These are phyloP conservation scores for Russula sp. DNA, from an alignment of 768 basidiomycete species.

Conservation along the genomic window DNA sequence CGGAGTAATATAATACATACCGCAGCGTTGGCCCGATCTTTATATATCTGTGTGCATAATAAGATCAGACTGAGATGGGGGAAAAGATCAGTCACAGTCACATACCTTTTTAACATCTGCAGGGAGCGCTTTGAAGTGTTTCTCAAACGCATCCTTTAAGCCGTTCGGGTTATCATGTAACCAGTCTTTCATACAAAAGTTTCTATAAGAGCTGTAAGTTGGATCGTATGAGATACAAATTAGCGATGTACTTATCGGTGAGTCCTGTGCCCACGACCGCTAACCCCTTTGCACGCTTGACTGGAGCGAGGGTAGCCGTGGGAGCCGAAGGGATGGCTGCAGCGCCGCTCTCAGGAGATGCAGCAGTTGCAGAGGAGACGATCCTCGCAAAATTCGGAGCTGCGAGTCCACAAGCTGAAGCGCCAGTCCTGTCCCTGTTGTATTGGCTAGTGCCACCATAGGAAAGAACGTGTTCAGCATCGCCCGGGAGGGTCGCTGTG, in stretches of 20 bases:
- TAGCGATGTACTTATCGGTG: not conserved
- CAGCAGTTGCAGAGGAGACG: constrained; percentile 44
- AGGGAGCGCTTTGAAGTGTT: not conserved
- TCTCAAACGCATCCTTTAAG: not conserved
- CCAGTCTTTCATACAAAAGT: not conserved
- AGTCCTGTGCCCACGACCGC: not conserved
- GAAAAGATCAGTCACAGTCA: no score
- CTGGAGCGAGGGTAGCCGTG: no score
- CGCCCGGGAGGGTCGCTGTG: constrained; percentile 24
- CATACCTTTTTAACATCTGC: not conserved
- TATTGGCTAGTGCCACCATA: constrained; percentile 60
- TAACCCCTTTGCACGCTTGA: no score
- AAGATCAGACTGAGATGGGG: no score
- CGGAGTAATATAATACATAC: no score
- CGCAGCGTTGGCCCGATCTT: no score
- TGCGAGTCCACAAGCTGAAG: constrained; percentile 64
- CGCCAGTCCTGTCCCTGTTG: constrained; percentile 37
- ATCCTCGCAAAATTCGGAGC: constrained; percentile 61
- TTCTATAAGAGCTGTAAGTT: no score
- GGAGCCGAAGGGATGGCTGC: no score
- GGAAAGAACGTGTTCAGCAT: constrained; percentile 42
- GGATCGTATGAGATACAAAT: no score
- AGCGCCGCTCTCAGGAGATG: no score
- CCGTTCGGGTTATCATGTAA: not conserved
- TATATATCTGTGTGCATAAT: no score